Base-by-base conservation (phyloP, 805 yeast species). In the Yarrowia hollandica region DNA sequence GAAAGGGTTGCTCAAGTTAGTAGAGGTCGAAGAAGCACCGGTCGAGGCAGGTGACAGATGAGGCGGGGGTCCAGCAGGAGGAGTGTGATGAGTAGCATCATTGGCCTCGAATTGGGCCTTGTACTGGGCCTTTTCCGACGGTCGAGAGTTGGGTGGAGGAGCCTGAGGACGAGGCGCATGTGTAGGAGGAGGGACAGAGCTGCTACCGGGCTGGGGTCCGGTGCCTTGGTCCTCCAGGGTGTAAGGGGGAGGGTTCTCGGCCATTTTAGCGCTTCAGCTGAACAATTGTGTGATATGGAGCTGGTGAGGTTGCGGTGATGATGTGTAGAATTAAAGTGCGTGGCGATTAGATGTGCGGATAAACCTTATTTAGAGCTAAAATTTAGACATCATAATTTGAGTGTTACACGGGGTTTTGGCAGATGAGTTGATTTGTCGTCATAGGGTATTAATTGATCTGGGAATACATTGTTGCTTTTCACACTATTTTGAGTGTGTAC, bases 51-150 rank as follows among this genome's bases (percentile, higher is more conserved):
- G 54, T 2, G 42, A 34, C 8, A 50, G 23, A 14, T 19, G 42
- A 5, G 57, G 58, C 2, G 58, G 44, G 2, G 58, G 34, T 35
- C 58, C 58, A 1, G 58, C 26, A 25, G 58, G 44, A 4, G 57
- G 57, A 16, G 33, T 9, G 11, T 50, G 57, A 5, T 25, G 18
- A 6, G 25, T 4, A n/a, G 23, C 14, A 10, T 18, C 26, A 16
- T 52, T 33, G n/a, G 33, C n/a, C 21, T 50, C 57, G 7, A 33
- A 50, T 16, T 52, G 34, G 15, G 58, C 58, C 42, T 37, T 34
- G 34, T 37, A 52, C 19, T 37, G 58, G 26, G 58, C 39, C 19
- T 52, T 52, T 8, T 48, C 55, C 2, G 39, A 31, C 8, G 38
- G 55, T 33, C 39, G n/a, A 12, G 55, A 22, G 14, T 15, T 5